These are phyloP conservation scores for Astragalus glycyphyllos DNA, from an alignment of 306 rosid genomes.

Conservation along the genomic window DNA sequence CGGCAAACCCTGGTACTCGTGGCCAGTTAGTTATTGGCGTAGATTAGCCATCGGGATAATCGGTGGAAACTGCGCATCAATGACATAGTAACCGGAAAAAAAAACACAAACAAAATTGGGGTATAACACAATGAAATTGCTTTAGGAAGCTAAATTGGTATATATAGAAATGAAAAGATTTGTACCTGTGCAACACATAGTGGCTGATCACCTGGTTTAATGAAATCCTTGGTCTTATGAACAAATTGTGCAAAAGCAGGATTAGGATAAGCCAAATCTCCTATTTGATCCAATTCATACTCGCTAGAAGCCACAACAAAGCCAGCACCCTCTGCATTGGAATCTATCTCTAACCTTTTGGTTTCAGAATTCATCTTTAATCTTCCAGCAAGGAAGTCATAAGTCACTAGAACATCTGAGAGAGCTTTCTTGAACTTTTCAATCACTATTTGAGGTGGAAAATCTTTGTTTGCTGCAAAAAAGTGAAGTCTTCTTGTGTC, in stretches of 20 bases:
- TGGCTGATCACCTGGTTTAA: conserved; percentile 55
- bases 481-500: conserved; percentile 71
- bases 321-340: conserved; percentile 66
- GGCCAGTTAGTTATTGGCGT: too few species aligned
- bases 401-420: conserved; percentile 54
- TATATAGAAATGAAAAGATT: not conserved
- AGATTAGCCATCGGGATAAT: too few species aligned
- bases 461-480: conserved; percentile 56
- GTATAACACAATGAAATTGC: too few species aligned
- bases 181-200: conserved; percentile 70
- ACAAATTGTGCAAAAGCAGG: conserved; percentile 67
- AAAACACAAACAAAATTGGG: too few species aligned
- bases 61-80: too few species aligned
- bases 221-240: conserved; percentile 49
- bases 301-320: conserved; percentile 72
- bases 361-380: conserved; percentile 49
- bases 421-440: conserved; percentile 56
- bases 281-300: conserved; percentile 58
- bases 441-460: conserved; percentile 43
- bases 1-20: too few species aligned
- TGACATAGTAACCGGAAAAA: too few species aligned
- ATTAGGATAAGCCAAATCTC: conserved; percentile 73
- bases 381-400: conserved; percentile 74
- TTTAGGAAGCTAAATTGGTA: not conserved
- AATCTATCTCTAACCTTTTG: conserved; percentile 65